Evolutionary conservation across 495 filamentous ascomycete genomes (phyloP), one percentile per base, ranked within the genome.

Genomic region (Penicillium flavigenum): DNA sequence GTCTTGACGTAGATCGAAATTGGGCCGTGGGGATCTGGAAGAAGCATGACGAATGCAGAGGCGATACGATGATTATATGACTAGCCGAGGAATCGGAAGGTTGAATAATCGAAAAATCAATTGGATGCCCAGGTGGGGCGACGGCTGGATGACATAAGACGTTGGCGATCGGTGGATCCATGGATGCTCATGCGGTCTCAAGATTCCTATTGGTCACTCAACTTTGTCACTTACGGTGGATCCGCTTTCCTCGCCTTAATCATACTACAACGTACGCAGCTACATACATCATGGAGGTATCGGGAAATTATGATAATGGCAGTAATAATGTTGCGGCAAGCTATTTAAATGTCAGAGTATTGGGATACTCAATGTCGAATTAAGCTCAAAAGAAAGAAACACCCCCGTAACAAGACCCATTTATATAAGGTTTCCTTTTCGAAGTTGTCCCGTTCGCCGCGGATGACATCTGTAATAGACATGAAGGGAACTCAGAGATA

Each of bases 91-190:
- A 7, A 19, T 55, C 54, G 61, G 61, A 20, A n/a, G 41, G 61
- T 61, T 63, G 61, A 63, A 58, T 63, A 63, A 63, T 63, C 58
- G 20, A 38, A 58, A 63, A 63, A 54, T 34, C 16, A 26, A 19
- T 5, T 43, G 19, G 31, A 34, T 32, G 9, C 11, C 22, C 31
- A 1, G 8, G 31, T 10, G 31, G 22, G 22, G 22, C 22, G 22
- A 11, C 31, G 0, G 31, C 1, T 34, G 4, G 31, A 44, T 39
- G 36, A 39, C 36, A n/a, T 39, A 39, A 38, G 34, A 38, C 12
- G 31, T 32, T 32, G 34, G 34, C 5, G 34, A 38, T 38, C 34
- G 5, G n/a, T n/a, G 34, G 34, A 3, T n/a, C 36, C 16, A n/a
- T 36, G 14, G 2, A 36, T 36, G 7, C 4, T 36, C 12, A 14